Evolutionary conservation across 192 early-diverging fungal species (phyloP).

Genomic region (Coemansia sp.): DNA sequence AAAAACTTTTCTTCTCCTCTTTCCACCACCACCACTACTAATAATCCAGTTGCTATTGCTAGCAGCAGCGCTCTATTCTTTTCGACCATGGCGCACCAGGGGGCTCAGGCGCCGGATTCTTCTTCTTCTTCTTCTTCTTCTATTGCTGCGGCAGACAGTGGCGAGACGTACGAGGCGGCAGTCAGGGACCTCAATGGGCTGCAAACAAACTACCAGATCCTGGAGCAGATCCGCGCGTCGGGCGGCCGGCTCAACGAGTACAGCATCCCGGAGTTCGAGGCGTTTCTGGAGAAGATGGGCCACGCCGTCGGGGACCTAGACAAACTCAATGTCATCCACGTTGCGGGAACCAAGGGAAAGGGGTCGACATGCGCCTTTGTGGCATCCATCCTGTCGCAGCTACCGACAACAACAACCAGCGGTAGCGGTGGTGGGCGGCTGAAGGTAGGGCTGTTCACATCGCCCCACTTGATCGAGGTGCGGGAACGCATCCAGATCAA

Average conservation of each 20-base stretch:
- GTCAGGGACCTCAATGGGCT: constrained; percentile 77
- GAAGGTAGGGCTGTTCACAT: constrained; percentile 81
- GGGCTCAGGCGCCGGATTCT: not conserved
- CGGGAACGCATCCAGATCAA: constrained; percentile 94
- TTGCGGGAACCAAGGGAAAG: constrained; percentile 87
- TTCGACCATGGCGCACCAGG: not conserved
- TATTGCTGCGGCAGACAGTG: too few species aligned
- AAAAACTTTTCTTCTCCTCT: not conserved
- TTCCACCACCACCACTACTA: not conserved
- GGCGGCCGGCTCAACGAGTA: constrained; percentile 32
- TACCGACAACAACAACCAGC: not conserved
- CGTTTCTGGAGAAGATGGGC: constrained; percentile 33
- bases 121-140: not conserved
- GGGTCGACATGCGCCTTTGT: constrained; percentile 82
- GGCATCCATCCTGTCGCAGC: constrained; percentile 71
- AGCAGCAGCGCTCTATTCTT: not conserved
- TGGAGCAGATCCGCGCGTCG: constrained; percentile 66
- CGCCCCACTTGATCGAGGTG: constrained; percentile 89
- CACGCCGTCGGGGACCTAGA: constrained; percentile 66
- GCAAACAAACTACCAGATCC: constrained; percentile 81
- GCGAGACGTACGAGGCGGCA: constrained; percentile 60
- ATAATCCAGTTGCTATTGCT: too few species aligned
- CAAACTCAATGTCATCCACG: constrained; percentile 73
- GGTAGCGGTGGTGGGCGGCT: constrained; percentile 3
- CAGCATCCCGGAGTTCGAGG: constrained; percentile 35